Base-by-base conservation (phyloP, 2,329 filamentous ascomycete genomes). In the Fusarium newnesense region DNA sequence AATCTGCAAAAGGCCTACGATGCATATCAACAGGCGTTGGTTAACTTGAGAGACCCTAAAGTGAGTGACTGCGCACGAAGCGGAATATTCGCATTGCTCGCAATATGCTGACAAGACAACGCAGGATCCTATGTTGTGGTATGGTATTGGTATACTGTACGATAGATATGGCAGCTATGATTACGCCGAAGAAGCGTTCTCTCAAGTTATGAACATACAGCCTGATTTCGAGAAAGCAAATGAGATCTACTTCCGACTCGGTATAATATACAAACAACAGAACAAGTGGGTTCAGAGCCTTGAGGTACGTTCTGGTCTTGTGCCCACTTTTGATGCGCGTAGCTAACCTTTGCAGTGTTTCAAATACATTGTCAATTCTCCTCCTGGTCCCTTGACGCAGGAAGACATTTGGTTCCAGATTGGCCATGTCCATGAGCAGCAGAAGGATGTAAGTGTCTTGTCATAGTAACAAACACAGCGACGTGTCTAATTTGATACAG, bases 321-420 rank as follows among this genome's bases (percentile, higher is more conserved):
- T 42, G 21, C n/a, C 24, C 21, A 37, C 18, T 40, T 13, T 42
- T 34, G 36, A 37, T 43, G 43, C 13, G 19, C 37, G 13, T 34
- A 28, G 37, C 62, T 67, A 32, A 75, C 56, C 56, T 24, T 34
- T 28, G 21, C 66, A 98, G 94, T 98, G 96, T 86, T 99, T 99
- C 86, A 96, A 96, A 83, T 98, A 97, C 81, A 99, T 99, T 76
- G 95, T 98, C 72, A 93, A 90, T 75, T 95, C 97, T 60, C 96
- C 96, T 34, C 96, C 96, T 7, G 92, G 94, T 8, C 96, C 96
- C 5, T 83, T 99, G 77, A 98, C 95, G 0, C 95, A 98, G 81
- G 96, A 98, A 82, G 96, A 99, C 78, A 99, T 99, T 69, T 98
- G 96, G 96, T 99, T 99, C 86, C 96, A 99, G 83, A 98, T 99